phyloP scores from a whole-genome alignment of 2,329 filamentous ascomycete genomes.

The Calonectria multiphialidica region DNA sequence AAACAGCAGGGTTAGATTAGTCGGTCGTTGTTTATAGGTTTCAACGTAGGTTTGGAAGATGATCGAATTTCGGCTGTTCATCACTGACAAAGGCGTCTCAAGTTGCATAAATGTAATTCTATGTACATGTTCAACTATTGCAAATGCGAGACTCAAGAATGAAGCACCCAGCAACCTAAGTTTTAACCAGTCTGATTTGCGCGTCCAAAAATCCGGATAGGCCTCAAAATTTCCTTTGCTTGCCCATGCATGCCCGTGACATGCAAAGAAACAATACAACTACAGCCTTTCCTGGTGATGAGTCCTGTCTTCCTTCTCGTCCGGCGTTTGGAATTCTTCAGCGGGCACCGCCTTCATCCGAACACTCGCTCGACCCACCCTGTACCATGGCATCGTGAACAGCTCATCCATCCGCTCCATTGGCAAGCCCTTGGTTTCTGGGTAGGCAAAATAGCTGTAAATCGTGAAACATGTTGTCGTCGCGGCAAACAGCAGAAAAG shows the following conservation, averaged over 20 bases:
- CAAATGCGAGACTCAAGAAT: no score
- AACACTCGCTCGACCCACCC: slow-evolving; percentile 9
- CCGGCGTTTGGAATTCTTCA: neutral
- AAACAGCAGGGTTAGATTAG: no score
- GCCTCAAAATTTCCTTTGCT: neutral
- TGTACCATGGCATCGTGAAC: slow-evolving; percentile 23
- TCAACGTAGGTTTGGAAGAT: no score
- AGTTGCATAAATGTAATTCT: no score
- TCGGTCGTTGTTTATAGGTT: no score
- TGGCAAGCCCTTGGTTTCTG: slow-evolving; percentile 18
- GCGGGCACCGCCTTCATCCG: neutral
- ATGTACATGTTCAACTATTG: no score
- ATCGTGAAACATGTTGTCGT: slow-evolving; percentile 1
- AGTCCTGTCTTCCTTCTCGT: neutral
- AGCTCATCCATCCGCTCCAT: slow-evolving; percentile 24
- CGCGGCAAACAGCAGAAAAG: slow-evolving; percentile 15
- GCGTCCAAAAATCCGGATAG: neutral
- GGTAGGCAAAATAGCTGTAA: slow-evolving; percentile 21
- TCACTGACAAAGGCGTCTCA: no score
- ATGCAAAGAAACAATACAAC: no score
- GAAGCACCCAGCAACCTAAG: no score
- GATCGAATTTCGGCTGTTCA: no score
- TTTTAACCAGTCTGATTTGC: no score
- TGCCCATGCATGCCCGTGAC: neutral
- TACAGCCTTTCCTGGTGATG: neutral